Base-by-base conservation (phyloP, 768 basidiomycete species). In the Boletales sp. region DNA sequence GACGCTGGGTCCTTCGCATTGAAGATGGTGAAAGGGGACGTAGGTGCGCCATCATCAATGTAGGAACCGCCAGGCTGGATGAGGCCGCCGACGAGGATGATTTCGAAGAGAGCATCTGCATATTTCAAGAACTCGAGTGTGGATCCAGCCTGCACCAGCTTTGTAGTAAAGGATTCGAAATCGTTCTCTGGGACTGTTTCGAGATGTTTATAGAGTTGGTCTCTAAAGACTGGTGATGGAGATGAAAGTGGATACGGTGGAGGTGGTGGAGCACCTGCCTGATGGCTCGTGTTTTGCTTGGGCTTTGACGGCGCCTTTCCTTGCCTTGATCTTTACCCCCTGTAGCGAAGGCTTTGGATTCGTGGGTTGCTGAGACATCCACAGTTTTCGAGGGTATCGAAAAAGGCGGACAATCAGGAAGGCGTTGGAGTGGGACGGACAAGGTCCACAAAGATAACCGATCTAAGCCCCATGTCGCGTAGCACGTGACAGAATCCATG, bases 101-200 rank as follows among this genome's bases (percentile, higher is more conserved):
- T 82, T 73, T 99, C 94, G 72, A 96, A 98, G 61, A 98, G 85
- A 49, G 87, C 80, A 61, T 96, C 94, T 72, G 92, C 90, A 85
- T 98, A 97, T 75, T 96, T 96, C 71, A 94, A 84, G 64, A 84
- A 87, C 72, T 99, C 96, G 69, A 99, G 87, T 43, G 90, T 86
- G 21, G 87, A 83, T 38, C 94, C 95, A 49, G 94, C 94, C 70
- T 89, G 87, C 59, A 93, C 80, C 62, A 99, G 83, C 72, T 92
- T 92, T 62, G 83, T 78, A 40, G 85, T 71, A 67, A 87, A 84
- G 12, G 81, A 75, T 57, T 95, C 93, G 68, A 92, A 94, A 64
- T 94, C 91, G 68, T 76, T 79, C 49, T 79, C 77, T 19, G 81
- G 78, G 41, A 91, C 84, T 28, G 88, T 85, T 74, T 93, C 90